Evolutionary conservation across 2,329 filamentous ascomycete genomes (phyloP).

Genomic region (Hypomyces rosellus): DNA sequence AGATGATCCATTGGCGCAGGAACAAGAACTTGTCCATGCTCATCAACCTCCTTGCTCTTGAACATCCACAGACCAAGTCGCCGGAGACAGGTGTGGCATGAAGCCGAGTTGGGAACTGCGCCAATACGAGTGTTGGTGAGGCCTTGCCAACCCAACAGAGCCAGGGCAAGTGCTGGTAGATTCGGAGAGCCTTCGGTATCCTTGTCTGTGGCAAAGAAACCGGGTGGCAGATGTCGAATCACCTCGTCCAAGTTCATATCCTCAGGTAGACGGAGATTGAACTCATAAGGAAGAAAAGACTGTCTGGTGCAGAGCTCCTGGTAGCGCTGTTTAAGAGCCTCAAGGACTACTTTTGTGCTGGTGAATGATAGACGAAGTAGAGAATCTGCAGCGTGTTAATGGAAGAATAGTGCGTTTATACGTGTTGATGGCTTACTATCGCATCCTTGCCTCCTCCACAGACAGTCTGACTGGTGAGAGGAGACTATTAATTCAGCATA

Average conservation of each 20-base stretch:
- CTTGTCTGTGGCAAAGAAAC: constrained; percentile 45
- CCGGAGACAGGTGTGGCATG: constrained; percentile 80
- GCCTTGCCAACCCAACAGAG: constrained; percentile 72
- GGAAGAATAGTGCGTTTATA: constrained; percentile 10
- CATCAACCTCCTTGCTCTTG: constrained; percentile 62
- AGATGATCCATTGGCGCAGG: constrained; percentile 60
- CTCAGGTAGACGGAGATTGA: constrained; percentile 53
- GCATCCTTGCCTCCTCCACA: constrained; percentile 84
- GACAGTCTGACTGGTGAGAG: constrained; percentile 72
- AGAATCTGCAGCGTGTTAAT: constrained; percentile 36
- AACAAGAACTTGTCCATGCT: constrained; percentile 45
- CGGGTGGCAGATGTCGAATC: constrained; percentile 42
- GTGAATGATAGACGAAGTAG: constrained; percentile 58
- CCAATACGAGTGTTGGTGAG: constrained; percentile 48
- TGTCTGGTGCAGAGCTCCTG: constrained; percentile 51
- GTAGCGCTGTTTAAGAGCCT: constrained; percentile 57
- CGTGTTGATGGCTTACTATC: constrained; percentile 54
- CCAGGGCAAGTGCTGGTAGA: constrained; percentile 59
- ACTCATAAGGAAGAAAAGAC: constrained; percentile 54
- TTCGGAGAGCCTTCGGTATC: constrained; percentile 35
- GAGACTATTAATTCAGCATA: constrained; percentile 68
- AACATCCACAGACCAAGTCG: constrained; percentile 94
- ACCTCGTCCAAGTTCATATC: constrained; percentile 45
- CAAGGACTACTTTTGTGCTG: constrained; percentile 53
- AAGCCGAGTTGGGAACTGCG: constrained; percentile 64